A percentile compares a stretch with the other conserved stretches of the same genome.
Evolutionary conservation across 164 flowering plant genomes (phyloP).

Genomic region (Buxus sempervirens): DNA sequence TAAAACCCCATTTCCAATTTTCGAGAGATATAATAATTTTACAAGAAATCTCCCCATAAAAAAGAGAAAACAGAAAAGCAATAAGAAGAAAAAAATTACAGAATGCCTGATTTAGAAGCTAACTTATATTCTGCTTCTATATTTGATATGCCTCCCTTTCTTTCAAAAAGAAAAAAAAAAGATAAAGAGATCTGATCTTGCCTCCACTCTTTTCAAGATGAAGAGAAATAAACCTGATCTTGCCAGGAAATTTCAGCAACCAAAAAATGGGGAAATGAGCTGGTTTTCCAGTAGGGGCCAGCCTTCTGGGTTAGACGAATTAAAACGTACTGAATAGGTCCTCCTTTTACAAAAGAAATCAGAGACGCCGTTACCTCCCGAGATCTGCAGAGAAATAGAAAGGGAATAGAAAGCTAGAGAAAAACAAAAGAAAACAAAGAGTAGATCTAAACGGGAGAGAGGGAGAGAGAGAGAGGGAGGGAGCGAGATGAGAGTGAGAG

Average conservation of each 20-base stretch:
- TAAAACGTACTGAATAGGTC: neutral
- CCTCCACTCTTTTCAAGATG: neutral
- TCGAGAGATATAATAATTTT: neutral
- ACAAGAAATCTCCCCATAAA: neutral
- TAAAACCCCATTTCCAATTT: conserved; percentile 1
- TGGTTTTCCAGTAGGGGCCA: neutral
- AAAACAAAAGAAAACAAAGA: too few relatives aligned
- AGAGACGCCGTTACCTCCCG: too few relatives aligned
- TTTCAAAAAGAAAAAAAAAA: neutral
- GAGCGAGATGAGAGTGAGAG: too few relatives aligned
- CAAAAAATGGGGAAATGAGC: neutral
- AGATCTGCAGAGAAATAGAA: too few relatives aligned
- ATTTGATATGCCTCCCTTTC: neutral
- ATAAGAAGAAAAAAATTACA: neutral
- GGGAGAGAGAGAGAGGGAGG: too few relatives aligned
- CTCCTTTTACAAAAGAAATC: neutral
- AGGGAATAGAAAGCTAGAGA: too few relatives aligned
- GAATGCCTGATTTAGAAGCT: neutral
- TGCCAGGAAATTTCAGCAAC: neutral
- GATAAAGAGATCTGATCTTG: neutral
- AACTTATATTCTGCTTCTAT: neutral
- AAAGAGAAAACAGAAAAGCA: too few relatives aligned
- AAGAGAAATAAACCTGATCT: neutral
- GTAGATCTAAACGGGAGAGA: too few relatives aligned
- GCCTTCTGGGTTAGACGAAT: neutral